Conservation (phyloP, 805 yeast genomes). For the Jamesozyma jinghongensis region DNA sequence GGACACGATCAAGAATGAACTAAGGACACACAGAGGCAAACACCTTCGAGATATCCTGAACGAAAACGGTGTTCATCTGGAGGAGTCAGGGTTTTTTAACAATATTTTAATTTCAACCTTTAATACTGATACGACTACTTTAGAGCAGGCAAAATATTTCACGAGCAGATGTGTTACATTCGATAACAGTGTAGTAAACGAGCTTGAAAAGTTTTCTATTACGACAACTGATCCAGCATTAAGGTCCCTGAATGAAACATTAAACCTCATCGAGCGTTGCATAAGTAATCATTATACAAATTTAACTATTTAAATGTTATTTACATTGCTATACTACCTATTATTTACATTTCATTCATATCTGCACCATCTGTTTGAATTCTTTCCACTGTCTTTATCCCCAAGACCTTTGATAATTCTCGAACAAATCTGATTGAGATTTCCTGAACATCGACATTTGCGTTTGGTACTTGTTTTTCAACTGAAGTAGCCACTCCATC, state of each 20-base stretch:
- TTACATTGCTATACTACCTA: too few relatives aligned
- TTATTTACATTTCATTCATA: slow-evolving; percentile 1
- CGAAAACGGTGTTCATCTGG: slow-evolving; percentile 30
- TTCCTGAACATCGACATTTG: slow-evolving; percentile 23
- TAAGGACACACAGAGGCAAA: slow-evolving; percentile 37
- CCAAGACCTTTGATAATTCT: slow-evolving; percentile 36
- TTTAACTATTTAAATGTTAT: slow-evolving; percentile 2
- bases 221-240: slow-evolving; percentile 61
- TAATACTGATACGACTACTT: slow-evolving; percentile 28
- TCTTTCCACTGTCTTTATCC: slow-evolving; percentile 32
- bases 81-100: slow-evolving; percentile 28
- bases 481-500: slow-evolving; percentile 51
- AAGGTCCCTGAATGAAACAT: slow-evolving; percentile 51
- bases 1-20: slow-evolving; percentile 48
- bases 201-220: slow-evolving; percentile 48
- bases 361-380: slow-evolving; percentile 29
- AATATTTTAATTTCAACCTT: slow-evolving; percentile 29
- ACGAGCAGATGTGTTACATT: slow-evolving; percentile 57
- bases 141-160: slow-evolving; percentile 40
- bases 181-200: slow-evolving; percentile 50
- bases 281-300: slow-evolving; percentile 11
- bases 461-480: slow-evolving; percentile 22
- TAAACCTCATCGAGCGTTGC: slow-evolving; percentile 45
- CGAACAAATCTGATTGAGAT: slow-evolving; percentile 39
- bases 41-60: slow-evolving; percentile 34